Percentiles rank a stretch among this genome's conserved stretches.
Evolutionary conservation across 495 filamentous ascomycete species (phyloP).

Genomic region (Neurospora pannonica): DNA sequence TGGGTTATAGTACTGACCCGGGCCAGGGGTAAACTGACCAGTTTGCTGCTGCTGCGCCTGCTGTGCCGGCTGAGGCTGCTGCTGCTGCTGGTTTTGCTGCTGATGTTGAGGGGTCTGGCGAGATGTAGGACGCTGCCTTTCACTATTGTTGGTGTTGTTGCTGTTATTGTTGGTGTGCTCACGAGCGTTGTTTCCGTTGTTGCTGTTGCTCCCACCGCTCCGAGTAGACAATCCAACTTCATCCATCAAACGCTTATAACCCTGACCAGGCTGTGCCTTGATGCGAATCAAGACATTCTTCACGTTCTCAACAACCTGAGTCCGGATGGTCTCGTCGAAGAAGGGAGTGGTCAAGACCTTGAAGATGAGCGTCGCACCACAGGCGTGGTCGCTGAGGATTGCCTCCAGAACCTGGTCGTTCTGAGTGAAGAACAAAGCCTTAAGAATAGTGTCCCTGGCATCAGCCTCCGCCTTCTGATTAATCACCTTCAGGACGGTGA

Average conservation of each 20-base stretch:
- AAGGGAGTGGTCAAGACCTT: slow-evolving; percentile 97
- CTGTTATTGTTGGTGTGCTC: slow-evolving; percentile 21
- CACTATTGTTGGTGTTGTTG: slow-evolving; percentile 32
- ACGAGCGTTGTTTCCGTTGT: slow-evolving; percentile 33
- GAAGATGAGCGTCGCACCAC: slow-evolving; percentile 92
- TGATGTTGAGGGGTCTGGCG: slow-evolving; percentile 11
- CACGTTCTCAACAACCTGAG: slow-evolving; percentile 82
- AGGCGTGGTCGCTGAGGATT: slow-evolving; percentile 83
- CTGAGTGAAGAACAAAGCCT: slow-evolving; percentile 88
- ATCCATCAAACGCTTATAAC: slow-evolving; percentile 97
- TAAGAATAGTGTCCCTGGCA: slow-evolving; percentile 83
- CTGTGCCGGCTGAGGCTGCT: slow-evolving; percentile 12
- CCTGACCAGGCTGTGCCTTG: slow-evolving; percentile 88
- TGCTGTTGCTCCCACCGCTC: slow-evolving; percentile 32
- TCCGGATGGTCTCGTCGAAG: slow-evolving; percentile 86
- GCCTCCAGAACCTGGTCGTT: slow-evolving; percentile 83
- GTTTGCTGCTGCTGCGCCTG: slow-evolving; percentile 21
- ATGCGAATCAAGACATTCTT: slow-evolving; percentile 79
- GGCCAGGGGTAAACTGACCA: slow-evolving; percentile 12
- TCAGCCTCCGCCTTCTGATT: slow-evolving; percentile 94
- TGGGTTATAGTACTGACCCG: slow-evolving; percentile 35
- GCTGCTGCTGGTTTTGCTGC: slow-evolving; percentile 15
- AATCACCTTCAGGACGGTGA: slow-evolving; percentile 96
- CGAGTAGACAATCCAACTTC: slow-evolving; percentile 76
- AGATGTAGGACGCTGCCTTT: not conserved